Base-by-base conservation (phyloP, 1,284 basidiomycete species). In the Grifola frondosa region DNA sequence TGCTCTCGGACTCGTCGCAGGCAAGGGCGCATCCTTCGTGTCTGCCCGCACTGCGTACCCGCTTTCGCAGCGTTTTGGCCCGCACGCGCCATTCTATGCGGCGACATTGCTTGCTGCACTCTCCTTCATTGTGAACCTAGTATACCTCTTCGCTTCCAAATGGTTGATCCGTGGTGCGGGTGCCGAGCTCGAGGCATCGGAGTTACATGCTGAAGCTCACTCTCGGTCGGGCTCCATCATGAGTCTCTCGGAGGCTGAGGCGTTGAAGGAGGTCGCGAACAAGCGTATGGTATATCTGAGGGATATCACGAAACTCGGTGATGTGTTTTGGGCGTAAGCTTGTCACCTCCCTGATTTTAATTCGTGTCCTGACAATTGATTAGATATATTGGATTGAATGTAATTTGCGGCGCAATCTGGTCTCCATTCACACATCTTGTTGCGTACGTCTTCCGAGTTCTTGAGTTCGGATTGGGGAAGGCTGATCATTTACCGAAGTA, bases 321-420 rank as follows among this genome's bases (percentile, higher is more conserved):
- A 90, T 57, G 72, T 87, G 9, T 91, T 90, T 57, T 91, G 87
- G 86, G 76, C 82, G 74, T 88, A 64, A 67, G 83, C 67, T 1
- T n/a, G 8, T 29, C 17, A 30, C 35, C 19, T 15, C 9, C 10
- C 17, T 22, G 11, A 16, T 5, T 28, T 17, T n/a, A 19, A 10
- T 5, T 15, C 23, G 24, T n/a, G 34, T 13, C n/a, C 40, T 53
- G 9, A 46, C 35, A 35, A 26, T 23, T 24, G 25, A 32, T n/a
- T 52, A 84, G 81, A 16, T 87, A 87, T 59, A 79, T 87, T 42
- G 80, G 72, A 4, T 55, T 84, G 15, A 90, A 90, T 51, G 62
- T 90, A 6, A 66, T 89, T 13, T 89, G 83, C 45, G 88, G 88
- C n/a, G 70, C 77, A 48, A 80, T 88, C 28, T 91, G 88, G 88